A percentile compares a stretch with the other conserved stretches of the same genome.
Evolutionary conservation across 2,329 filamentous ascomycete species (phyloP).

Genomic region (Diaporthe caulivora): DNA sequence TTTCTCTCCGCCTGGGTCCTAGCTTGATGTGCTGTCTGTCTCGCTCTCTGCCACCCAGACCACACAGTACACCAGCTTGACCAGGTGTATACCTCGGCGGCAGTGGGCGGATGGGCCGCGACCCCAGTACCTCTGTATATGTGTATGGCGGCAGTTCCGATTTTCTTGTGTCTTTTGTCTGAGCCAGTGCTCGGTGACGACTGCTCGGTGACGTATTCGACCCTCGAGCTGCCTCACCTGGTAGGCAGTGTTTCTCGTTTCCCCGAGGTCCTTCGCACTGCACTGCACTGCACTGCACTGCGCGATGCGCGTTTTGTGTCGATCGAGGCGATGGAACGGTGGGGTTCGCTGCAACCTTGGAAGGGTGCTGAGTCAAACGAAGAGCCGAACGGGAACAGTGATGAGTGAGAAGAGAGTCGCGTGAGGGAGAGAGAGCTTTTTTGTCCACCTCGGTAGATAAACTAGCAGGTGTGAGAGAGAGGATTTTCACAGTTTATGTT

Average conservation of each 20-base stretch:
- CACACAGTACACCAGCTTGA: no score
- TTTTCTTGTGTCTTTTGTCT: conserved; percentile 9
- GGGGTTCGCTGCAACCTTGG: conserved; percentile 28
- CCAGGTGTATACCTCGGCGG: conserved; percentile 10
- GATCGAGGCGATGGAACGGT: conserved; percentile 28
- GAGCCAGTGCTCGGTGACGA: conserved; percentile 15
- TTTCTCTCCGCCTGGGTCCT: conserved; percentile 2
- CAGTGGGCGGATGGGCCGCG: conserved; percentile 3
- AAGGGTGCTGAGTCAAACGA: neutral
- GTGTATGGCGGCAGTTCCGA: conserved; percentile 15
- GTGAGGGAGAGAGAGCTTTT: no score
- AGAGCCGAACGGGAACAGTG: neutral
- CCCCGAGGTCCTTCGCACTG: neutral
- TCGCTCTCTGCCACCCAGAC: neutral
- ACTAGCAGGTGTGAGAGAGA: neutral
- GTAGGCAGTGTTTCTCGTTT: conserved; percentile 6
- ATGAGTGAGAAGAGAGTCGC: neutral
- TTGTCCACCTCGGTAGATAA: neutral
- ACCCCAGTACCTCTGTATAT: neutral
- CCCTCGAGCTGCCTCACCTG: conserved; percentile 2
- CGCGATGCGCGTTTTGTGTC: neutral
- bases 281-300: neutral
- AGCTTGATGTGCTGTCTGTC: neutral
- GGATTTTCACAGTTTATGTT: neutral
- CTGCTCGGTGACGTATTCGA: conserved; percentile 21